Evolutionary conservation across 352 stramenopile species (phyloP).

Genomic region (Pythium sukuiense): DNA sequence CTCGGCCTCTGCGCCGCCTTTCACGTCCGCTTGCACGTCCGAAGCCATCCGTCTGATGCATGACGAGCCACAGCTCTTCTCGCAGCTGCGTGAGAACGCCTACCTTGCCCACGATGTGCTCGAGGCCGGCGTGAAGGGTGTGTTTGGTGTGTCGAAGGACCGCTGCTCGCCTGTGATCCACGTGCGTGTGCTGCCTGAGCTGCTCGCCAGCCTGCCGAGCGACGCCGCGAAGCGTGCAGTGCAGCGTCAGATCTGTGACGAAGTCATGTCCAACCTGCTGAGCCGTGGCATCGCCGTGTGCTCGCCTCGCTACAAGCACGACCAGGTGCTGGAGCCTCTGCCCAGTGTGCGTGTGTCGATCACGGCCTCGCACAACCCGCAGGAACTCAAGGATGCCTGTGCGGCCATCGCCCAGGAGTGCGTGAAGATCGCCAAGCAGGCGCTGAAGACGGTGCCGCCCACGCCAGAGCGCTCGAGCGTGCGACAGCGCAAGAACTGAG

Average conservation of each 20-base stretch:
- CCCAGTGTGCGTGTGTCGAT: conserved; percentile 76
- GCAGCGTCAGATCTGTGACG: conserved; percentile 61
- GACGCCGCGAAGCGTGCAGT: conserved; percentile 51
- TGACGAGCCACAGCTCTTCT: conserved; percentile 73
- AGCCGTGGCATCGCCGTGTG: conserved; percentile 68
- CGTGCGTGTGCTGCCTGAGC: conserved; percentile 50
- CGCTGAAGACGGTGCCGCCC: conserved; percentile 35
- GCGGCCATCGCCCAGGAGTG: conserved; percentile 60
- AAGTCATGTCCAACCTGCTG: conserved; percentile 62
- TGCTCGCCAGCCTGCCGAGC: conserved; percentile 37
- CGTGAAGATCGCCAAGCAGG: conserved; percentile 47
- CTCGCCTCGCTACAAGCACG: conserved; percentile 71
- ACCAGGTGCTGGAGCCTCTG: conserved; percentile 57
- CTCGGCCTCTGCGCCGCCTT: conserved; percentile 96
- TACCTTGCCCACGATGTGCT: conserved; percentile 60
- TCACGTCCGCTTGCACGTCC: conserved; percentile 90
- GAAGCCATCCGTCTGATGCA: conserved; percentile 87
- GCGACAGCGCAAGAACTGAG: conserved; percentile 45
- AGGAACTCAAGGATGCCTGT: conserved; percentile 59
- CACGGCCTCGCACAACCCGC: conserved; percentile 60
- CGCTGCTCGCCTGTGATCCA: conserved; percentile 72
- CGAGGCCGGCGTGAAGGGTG: conserved; percentile 32
- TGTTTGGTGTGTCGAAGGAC: conserved; percentile 61
- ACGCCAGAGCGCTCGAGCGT: conserved; percentile 28
- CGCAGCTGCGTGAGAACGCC: conserved; percentile 63